Conservation (phyloP, 306 rosid genomes). For the Cucumis cinereus region DNA sequence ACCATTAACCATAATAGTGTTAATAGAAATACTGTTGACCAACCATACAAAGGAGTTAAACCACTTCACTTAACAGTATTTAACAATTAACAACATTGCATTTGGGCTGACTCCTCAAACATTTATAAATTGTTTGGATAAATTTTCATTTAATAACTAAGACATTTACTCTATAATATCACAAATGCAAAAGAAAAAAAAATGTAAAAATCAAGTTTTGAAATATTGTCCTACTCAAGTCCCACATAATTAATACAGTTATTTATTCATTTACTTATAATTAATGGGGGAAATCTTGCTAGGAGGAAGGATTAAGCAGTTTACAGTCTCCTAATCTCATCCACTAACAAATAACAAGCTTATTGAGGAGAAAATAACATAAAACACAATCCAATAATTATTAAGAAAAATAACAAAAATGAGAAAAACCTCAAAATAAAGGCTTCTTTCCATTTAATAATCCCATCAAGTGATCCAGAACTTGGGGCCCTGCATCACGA, state of each 20-base stretch:
- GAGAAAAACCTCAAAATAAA: constrained; percentile 33
- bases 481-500: constrained; percentile 63
- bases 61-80: neutral
- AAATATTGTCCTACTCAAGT: no score
- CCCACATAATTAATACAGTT: no score
- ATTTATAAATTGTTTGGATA: no score
- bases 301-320: neutral
- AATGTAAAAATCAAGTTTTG: no score
- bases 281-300: neutral
- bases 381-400: neutral
- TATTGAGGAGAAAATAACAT: neutral
- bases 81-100: neutral
- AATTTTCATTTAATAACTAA: no score
- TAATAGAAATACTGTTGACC: neutral
- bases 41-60: neutral
- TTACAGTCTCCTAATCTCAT: neutral
- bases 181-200: no score
- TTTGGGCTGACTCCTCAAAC: no score
- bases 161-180: no score
- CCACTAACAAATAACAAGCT: neutral
- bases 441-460: constrained; percentile 81
- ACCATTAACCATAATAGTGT: neutral
- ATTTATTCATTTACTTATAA: neutral
- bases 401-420: neutral
- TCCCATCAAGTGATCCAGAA: constrained; percentile 74